These are phyloP conservation scores for Tremellales sp. DNA, from an alignment of 1,284 basidiomycete genomes.

Conservation along the genomic window DNA sequence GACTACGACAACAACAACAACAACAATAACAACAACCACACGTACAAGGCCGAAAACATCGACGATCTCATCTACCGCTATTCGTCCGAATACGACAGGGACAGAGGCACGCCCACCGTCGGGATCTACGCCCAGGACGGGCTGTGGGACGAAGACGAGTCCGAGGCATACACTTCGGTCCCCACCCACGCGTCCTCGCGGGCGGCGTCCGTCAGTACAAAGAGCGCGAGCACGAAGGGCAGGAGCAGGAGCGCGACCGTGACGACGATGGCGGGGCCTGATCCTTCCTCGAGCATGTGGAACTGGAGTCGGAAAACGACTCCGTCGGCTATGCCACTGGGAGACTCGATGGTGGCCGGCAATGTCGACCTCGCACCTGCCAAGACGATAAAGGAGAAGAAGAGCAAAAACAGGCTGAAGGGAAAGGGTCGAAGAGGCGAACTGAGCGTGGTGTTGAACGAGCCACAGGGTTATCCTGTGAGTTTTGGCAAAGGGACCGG, in stretches of 20 bases:
- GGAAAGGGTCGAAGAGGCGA: conserved; percentile 32
- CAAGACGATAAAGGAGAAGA: conserved; percentile 25
- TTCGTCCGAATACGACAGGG: conserved; percentile 20
- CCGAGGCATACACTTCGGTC: conserved; percentile 2
- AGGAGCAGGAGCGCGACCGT: conserved; percentile 24
- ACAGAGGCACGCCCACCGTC: conserved; percentile 29
- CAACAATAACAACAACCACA: conserved; percentile 3
- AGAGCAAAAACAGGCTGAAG: conserved; percentile 22
- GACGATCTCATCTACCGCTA: conserved; percentile 30
- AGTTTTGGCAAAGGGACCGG: not conserved
- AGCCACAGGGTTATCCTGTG: conserved; percentile 23
- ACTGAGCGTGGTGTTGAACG: conserved; percentile 20
- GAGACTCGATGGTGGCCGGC: not conserved
- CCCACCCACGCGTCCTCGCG: not conserved
- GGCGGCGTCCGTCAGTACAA: too few species aligned
- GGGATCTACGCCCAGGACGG: conserved; percentile 42
- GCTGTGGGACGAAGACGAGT: conserved; percentile 38
- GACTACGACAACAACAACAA: conserved; percentile 7
- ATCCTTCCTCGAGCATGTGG: conserved; percentile 10
- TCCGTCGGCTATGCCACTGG: not conserved
- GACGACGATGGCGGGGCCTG: conserved; percentile 6
- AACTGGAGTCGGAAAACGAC: conserved; percentile 13
- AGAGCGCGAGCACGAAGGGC: conserved; percentile 9
- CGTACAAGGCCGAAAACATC: conserved; percentile 12
- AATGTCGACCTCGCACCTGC: conserved; percentile 4